A percentile compares a stretch with the other conserved stretches of the same genome.
Evolutionary conservation across 106 monocot species (phyloP).

Genomic region (Dactylorhiza incarnata): DNA sequence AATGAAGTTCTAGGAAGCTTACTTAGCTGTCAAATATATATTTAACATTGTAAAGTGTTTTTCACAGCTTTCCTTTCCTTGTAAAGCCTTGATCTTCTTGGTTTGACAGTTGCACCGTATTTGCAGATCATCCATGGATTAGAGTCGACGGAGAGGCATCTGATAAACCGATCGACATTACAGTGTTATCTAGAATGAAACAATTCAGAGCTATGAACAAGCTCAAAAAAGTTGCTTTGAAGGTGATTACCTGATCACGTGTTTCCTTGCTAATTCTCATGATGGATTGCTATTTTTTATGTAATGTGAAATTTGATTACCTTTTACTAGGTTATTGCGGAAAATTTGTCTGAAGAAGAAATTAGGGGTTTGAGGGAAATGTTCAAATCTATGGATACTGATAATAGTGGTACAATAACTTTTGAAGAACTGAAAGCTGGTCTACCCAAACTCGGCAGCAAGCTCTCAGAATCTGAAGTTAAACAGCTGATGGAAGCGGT

Average conservation of each 20-base stretch:
- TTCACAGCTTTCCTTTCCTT: neutral
- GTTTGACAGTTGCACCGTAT: constrained; percentile 4
- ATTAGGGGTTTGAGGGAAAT: constrained; percentile 82
- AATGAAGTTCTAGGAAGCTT: neutral
- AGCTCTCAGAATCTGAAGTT: constrained; percentile 74
- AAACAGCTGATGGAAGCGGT: constrained; percentile 81
- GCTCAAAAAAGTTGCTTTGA: constrained; percentile 66
- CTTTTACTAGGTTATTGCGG: constrained; percentile 61
- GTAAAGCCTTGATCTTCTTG: constrained; percentile 1
- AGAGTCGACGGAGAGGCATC: constrained; percentile 61
- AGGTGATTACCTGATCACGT: constrained; percentile 21
- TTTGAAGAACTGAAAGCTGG: constrained; percentile 81
- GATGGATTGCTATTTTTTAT: neutral
- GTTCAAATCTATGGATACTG: constrained; percentile 83
- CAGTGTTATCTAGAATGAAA: constrained; percentile 58
- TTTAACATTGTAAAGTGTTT: neutral
- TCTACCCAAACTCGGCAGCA: constrained; percentile 71
- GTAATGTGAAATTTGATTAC: constrained; percentile 1
- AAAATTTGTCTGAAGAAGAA: constrained; percentile 84
- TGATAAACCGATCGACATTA: constrained; percentile 59
- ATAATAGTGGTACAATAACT: constrained; percentile 75
- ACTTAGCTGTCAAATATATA: constrained; percentile 1
- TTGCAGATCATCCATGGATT: constrained; percentile 60
- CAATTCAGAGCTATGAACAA: constrained; percentile 75
- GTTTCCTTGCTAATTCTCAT: neutral